Evolutionary conservation across 2,329 filamentous ascomycete genomes (phyloP), one percentile per base, ranked within the genome.

Genomic region (Calonectria honghensis): DNA sequence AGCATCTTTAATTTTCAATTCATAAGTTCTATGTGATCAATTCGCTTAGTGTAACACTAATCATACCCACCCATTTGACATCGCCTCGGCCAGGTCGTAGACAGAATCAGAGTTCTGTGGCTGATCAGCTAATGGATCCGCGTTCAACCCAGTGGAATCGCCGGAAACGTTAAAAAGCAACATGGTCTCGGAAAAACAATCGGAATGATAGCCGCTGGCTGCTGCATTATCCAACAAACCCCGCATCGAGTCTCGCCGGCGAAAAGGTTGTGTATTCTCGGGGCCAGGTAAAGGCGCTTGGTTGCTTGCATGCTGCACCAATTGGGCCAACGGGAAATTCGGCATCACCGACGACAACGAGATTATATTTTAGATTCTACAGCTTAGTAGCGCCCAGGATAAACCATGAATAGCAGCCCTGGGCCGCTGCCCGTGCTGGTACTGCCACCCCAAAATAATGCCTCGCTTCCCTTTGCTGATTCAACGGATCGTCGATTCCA

Each of bases 161-260:
- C 54, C 54, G 20, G 20, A 59, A 59, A 59, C 32, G 32, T 37
- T 59, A 59, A 59, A 57, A 35, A 32, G 5, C 52, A n/a, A 4
- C 31, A 31, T 39, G n/a, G n/a, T 9, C 31, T 35, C 54, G 54
- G 54, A 37, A 59, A 59, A 59, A 59, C 54, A 37, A 59, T 59
- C 54, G 54, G 54, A 27, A 37, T 13, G 6, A 5, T 14, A 59
- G 35, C 32, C 2, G 35, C 13, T 4, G 31, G 50, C 14, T 27
- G 32, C 9, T 20, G 9, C 32, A 37, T 24, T 24, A 14, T 24
- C 18, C 32, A 35, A 10, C 20, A 35, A 35, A n/a, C 31, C 18
- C 54, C 54, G 20, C 31, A 14, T 37, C 54, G 6, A 16, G n/a
- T 13, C 20, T 13, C 9, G 11, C 32, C 13, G n/a, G 10, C 31